Conservation (phyloP, 2,329 filamentous ascomycete species). For the Ophiostoma quercus region DNA sequence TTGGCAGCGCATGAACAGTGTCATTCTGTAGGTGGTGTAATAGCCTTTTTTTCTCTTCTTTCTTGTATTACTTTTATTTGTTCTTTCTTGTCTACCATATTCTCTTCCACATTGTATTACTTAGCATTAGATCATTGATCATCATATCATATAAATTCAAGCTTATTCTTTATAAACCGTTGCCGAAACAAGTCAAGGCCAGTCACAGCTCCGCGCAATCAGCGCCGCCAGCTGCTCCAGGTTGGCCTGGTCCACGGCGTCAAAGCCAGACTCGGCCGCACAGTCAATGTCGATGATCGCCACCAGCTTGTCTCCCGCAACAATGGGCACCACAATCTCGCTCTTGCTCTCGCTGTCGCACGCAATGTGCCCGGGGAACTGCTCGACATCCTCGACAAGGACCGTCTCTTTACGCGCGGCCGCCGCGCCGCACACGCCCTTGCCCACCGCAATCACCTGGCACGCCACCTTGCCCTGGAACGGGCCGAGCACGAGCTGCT, state of each 20-base stretch:
- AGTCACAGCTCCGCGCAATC: slow-evolving; percentile 59
- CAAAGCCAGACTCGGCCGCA: slow-evolving; percentile 57
- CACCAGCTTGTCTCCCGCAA: too few relatives aligned
- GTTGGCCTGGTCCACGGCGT: slow-evolving; percentile 58
- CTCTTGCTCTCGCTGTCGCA: slow-evolving; percentile 71
- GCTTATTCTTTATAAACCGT: too few relatives aligned
- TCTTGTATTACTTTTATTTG: neutral
- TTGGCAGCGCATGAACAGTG: slow-evolving; percentile 11
- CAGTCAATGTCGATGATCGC: slow-evolving; percentile 81
- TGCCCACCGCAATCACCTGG: slow-evolving; percentile 67
- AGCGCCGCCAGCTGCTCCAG: slow-evolving; percentile 62
- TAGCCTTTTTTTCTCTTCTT: slow-evolving; percentile 15
- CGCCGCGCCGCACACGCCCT: slow-evolving; percentile 70
- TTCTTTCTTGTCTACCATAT: neutral
- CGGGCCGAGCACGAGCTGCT: slow-evolving; percentile 66
- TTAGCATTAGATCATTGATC: neutral
- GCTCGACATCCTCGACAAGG: slow-evolving; percentile 63
- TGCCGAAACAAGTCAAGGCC: slow-evolving; percentile 36
- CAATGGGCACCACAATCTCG: slow-evolving; percentile 75
- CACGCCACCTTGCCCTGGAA: slow-evolving; percentile 79
- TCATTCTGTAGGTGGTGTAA: neutral
- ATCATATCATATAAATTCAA: too few relatives aligned
- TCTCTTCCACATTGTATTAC: neutral
- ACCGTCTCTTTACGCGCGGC: slow-evolving; percentile 58
- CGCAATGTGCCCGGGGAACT: slow-evolving; percentile 75